A percentile compares a stretch with the other conserved stretches of the same genome.
These are phyloP conservation scores for Cerioporus squamosus DNA, from an alignment of 1,284 basidiomycete species.

Conservation along the genomic window DNA sequence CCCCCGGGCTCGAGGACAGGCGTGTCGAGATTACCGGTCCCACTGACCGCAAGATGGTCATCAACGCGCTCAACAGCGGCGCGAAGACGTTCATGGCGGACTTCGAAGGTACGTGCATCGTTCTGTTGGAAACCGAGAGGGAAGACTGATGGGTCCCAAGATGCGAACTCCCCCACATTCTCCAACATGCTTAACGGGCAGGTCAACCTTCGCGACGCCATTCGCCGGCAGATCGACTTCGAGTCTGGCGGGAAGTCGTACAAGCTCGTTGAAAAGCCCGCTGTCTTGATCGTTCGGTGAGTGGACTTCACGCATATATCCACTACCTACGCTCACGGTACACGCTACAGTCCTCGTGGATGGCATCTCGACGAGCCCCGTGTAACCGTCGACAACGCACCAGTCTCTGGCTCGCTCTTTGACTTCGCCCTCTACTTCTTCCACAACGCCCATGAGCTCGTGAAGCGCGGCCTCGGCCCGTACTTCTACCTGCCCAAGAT, in stretches of 20 bases:
- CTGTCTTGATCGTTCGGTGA: conserved; percentile 88
- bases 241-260: conserved; percentile 90
- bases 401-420: conserved; percentile 93
- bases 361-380: conserved; percentile 99
- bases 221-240: conserved; percentile 90
- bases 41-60: conserved; percentile 97
- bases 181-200: conserved; percentile 94
- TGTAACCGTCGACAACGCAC: conserved; percentile 87
- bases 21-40: conserved; percentile 99
- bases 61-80: conserved; percentile 97
- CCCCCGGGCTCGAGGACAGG: conserved; percentile 90
- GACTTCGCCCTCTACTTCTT: conserved; percentile 99
- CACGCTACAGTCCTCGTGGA: conserved; percentile 77
- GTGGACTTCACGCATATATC: conserved; percentile 31
- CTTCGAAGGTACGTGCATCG: conserved; percentile 76
- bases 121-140: background rate
- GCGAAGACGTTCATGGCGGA: conserved; percentile 98
- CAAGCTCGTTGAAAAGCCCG: conserved; percentile 87
- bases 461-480: conserved; percentile 89
- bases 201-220: conserved; percentile 92
- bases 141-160: conserved; percentile 44
- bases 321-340: conserved; percentile 24
- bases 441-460: conserved; percentile 93
- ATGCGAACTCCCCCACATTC: conserved; percentile 96
- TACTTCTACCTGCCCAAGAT: conserved; percentile 99